Conservation (phyloP, 2,329 filamentous ascomycete species). For the Trichoderma guizhouense region DNA sequence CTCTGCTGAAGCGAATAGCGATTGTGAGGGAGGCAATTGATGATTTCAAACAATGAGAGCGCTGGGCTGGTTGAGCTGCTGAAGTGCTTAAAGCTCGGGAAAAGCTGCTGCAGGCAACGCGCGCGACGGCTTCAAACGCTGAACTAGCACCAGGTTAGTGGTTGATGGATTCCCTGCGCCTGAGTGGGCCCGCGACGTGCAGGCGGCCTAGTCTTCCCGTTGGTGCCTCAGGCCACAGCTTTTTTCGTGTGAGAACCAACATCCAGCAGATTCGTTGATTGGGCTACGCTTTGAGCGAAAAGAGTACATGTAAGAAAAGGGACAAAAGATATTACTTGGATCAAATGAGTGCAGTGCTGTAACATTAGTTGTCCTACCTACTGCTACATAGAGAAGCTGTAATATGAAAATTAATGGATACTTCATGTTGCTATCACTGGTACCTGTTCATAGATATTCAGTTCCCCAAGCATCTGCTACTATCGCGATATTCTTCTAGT, state of each 20-base stretch:
- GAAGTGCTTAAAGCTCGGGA: conserved; percentile 15
- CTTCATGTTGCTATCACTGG: neutral
- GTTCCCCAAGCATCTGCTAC: neutral
- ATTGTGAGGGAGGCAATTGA: neutral
- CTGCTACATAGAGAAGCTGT: neutral
- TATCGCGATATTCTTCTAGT: neutral
- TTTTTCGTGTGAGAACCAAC: neutral
- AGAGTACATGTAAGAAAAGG: neutral
- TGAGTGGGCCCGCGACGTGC: conserved; percentile 6
- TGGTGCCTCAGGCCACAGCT: conserved; percentile 14
- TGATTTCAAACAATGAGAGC: neutral
- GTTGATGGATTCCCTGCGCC: neutral
- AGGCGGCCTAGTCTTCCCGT: neutral
- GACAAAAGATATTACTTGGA: neutral
- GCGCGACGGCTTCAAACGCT: conserved; percentile 11
- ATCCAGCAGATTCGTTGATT: neutral
- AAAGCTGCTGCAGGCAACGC: conserved; percentile 21
- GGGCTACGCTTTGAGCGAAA: neutral
- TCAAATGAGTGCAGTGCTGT: neutral
- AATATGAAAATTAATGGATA: neutral
- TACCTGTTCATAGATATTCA: neutral
- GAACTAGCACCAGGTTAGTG: neutral
- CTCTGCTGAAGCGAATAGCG: neutral
- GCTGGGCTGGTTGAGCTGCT: neutral
- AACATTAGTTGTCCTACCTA: neutral